Evolutionary conservation across 176 grass and related monocot genomes (phyloP), one percentile per base, ranked within the genome.

Genomic region (Panicum miliaceum): DNA sequence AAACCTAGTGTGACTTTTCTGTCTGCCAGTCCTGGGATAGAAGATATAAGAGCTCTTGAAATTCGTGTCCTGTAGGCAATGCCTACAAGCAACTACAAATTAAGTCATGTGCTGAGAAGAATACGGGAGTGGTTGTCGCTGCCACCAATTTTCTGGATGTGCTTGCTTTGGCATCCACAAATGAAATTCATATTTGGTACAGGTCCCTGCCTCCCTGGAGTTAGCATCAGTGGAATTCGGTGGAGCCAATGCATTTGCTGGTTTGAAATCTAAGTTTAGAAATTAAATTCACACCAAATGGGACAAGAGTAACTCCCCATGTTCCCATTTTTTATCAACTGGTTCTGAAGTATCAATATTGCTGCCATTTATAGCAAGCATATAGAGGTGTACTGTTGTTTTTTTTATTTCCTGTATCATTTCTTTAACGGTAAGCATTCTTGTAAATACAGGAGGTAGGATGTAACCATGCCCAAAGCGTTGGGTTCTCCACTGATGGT

Each of bases 401-500:
- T 32, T 70, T 81, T 70, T 63, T 78, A 1, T 20, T 26, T 64
- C 36, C 22, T 37, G 12, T 40, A 42, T 59, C 51, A 27, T 51
- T 52, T 82, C 16, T 77, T 51, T 73, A 47, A 56, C 66, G 6
- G 19, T 82, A 57, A 68, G 51, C 42, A 64, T 68, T 77, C 69
- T 89, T 61, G 12, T 57, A 84, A 84, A 20, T 87, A 61, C 88
- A 99, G 96, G 96, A 99, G 86, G 91, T 99, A 45, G 96, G 93
- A 64, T 94, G 96, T 69, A 99, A 96, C 86, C 96, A 99, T 89
- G 93, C 89, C 37, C 96, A 96, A 78, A 92, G 93, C 76, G 84
- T 99, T 41, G 96, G 96, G 43, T 99, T 96, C 81, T 99, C 96
- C 75, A 99, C 91, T 16, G 90, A 99, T 88, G 96, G 96, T 66